Conservation (phyloP, 2,329 filamentous ascomycete species). For the Niveomyces coronatus region DNA sequence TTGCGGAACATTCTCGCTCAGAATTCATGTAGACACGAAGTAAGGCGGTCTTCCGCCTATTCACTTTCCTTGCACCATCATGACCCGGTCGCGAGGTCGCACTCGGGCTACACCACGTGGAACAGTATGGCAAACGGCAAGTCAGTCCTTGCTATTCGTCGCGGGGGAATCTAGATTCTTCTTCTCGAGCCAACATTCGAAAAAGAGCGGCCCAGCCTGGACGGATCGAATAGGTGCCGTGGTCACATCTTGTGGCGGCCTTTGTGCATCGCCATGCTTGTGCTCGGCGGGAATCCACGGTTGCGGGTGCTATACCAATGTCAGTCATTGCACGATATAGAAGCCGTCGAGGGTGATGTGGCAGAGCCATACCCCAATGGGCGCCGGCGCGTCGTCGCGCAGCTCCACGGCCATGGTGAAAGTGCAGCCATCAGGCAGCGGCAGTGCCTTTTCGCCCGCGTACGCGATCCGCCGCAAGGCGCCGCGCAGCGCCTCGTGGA, state of each 20-base stretch:
- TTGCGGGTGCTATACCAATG: slow-evolving; percentile 40
- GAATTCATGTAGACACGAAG: too few species aligned
- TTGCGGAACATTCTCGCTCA: too few species aligned
- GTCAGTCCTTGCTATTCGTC: neutral
- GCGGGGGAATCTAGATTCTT: neutral
- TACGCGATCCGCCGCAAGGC: slow-evolving; percentile 53
- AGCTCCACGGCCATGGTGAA: slow-evolving; percentile 71
- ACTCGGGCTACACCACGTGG: too few species aligned
- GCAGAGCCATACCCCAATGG: slow-evolving; percentile 41
- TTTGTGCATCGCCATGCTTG: slow-evolving; percentile 12
- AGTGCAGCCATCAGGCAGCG: slow-evolving; percentile 54
- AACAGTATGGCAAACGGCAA: too few species aligned
- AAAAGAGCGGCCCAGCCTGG: slow-evolving; percentile 47
- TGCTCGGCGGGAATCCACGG: slow-evolving; percentile 49
- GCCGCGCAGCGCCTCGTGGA: slow-evolving; percentile 64
- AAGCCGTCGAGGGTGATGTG: neutral
- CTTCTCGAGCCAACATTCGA: slow-evolving; percentile 59
- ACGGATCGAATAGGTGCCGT: slow-evolving; percentile 41
- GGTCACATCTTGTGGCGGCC: neutral
- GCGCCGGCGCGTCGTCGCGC: slow-evolving; percentile 46
- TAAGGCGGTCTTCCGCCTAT: too few species aligned
- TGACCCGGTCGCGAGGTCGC: too few species aligned
- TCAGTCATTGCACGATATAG: slow-evolving; percentile 1
- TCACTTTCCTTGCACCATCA: too few species aligned
- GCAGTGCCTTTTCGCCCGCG: slow-evolving; percentile 44